Base-by-base conservation (phyloP, 2,329 filamentous ascomycete genomes). In the Fusarium irregulare region DNA sequence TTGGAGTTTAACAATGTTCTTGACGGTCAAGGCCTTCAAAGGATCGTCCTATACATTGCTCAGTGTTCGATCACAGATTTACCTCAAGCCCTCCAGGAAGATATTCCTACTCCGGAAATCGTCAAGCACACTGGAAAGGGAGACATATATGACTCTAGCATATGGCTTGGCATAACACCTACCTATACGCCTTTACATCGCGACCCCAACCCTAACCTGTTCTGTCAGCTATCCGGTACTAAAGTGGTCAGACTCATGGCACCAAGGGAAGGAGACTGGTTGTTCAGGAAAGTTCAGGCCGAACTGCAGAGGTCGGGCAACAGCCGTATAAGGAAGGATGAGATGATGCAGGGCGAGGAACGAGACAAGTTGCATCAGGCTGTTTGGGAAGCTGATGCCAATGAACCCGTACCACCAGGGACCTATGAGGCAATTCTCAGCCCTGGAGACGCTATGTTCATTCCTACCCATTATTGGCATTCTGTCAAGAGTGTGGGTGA, bases 121-220 rank as follows among this genome's bases (percentile, higher is more conserved):
- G 88, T 97, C 6, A 78, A 76, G 6, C 77, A 82, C 9, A 86
- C 88, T 3, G 92, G 92, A 0, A 91, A 87, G 71, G 93, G 93
- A 4, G 94, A 98, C 77, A 81, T 98, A n/a, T 98, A 98, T 77
- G 88, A 86, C 73, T 91, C 92, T 0, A 97, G 92, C 73, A 83
- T 98, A 45, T 99, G 95, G 95, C 86, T 98, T 14, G 96, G 96
- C 1, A 84, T 91, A 16, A 89, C 93, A 41, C 93, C 93, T 1
- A 98, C 94, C 0, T 94, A 93, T 73, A 98, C 96, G 1, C 94
- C 96, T 6, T 83, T 97, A 5, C 96, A 99, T 79, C 88, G 92
- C 57, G 96, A 99, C 75, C 96, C 96, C 1, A 98, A 98, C 75
- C 93, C 93, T 0, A 99, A 99, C 76, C 75, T 98, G 0, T 97